Evolutionary conservation across 139 green algal species (phyloP).

Genomic region (Chlorella sorokiniana): DNA sequence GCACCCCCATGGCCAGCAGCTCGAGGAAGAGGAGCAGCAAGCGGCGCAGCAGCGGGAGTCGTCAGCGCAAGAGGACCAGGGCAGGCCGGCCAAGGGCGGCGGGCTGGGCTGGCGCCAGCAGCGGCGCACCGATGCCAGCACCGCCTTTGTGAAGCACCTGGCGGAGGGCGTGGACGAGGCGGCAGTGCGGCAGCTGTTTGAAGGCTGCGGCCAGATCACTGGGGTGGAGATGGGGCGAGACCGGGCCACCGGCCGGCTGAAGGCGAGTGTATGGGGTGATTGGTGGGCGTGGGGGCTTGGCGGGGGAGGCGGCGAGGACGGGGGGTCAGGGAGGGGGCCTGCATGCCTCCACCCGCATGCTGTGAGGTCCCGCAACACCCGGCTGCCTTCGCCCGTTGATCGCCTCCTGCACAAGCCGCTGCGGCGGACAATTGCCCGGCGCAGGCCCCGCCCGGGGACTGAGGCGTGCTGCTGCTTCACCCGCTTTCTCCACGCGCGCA

Average conservation of each 20-base stretch:
- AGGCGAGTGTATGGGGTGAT: conserved; percentile 19
- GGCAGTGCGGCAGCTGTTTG: conserved; percentile 63
- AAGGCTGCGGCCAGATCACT: conserved; percentile 45
- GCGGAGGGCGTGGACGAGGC: conserved; percentile 35
- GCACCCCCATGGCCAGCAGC: rapidly evolving
- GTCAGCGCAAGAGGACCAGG: background rate
- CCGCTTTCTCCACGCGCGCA: conserved; percentile 22
- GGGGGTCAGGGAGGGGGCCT: too few species aligned
- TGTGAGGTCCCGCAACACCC: too few species aligned
- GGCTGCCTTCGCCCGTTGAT: too few species aligned
- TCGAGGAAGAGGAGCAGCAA: background rate
- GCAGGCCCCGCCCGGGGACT: background rate
- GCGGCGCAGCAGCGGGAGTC: background rate
- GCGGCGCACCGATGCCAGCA: conserved; percentile 30
- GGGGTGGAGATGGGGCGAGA: conserved; percentile 60
- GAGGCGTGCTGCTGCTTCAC: background rate
- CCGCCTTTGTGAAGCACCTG: conserved; percentile 63
- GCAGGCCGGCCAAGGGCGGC: background rate
- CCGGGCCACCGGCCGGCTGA: conserved; percentile 33
- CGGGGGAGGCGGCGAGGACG: background rate
- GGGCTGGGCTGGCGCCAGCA: conserved; percentile 20
- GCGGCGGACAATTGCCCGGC: too few species aligned
- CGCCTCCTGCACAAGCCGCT: too few species aligned
- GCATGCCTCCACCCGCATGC: too few species aligned
- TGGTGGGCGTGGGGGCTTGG: background rate